phyloP scores from a whole-genome alignment of 208 protist species.

The Trypanosoma avium region DNA sequence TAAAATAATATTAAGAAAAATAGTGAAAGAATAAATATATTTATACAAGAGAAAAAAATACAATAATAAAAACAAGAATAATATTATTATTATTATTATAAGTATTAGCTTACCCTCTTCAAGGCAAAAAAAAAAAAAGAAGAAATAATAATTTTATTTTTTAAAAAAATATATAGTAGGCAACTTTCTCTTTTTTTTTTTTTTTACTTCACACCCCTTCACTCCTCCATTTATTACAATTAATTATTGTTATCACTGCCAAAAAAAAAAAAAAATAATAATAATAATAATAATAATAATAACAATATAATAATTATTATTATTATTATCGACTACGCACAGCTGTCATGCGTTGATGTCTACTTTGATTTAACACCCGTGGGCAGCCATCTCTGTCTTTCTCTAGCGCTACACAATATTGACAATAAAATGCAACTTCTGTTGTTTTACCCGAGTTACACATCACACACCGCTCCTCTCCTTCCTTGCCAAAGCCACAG shows the following conservation, averaged over 20 bases:
- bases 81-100: too few relatives aligned
- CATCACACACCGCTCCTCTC: conserved; percentile 85
- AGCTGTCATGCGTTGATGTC: conserved; percentile 66
- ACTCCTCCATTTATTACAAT: neutral
- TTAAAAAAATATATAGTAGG: neutral
- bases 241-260: neutral
- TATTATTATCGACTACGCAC: conserved; percentile 30
- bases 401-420: conserved; percentile 82
- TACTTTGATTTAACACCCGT: conserved; percentile 71
- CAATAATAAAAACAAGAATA: too few relatives aligned
- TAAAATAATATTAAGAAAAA: too few relatives aligned
- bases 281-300: neutral
- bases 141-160: neutral
- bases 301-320: neutral
- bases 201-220: neutral
- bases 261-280: neutral
- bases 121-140: neutral
- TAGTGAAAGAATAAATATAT: too few relatives aligned
- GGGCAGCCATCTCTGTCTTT: conserved; percentile 90
- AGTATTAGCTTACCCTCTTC: too few relatives aligned
- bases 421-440: conserved; percentile 89
- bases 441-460: conserved; percentile 56
- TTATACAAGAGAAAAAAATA: too few relatives aligned
- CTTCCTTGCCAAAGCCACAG: conserved; percentile 73
- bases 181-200: neutral